Conservation (phyloP, 257 asterid species). For the Lithospermum erythrorhizon region DNA sequence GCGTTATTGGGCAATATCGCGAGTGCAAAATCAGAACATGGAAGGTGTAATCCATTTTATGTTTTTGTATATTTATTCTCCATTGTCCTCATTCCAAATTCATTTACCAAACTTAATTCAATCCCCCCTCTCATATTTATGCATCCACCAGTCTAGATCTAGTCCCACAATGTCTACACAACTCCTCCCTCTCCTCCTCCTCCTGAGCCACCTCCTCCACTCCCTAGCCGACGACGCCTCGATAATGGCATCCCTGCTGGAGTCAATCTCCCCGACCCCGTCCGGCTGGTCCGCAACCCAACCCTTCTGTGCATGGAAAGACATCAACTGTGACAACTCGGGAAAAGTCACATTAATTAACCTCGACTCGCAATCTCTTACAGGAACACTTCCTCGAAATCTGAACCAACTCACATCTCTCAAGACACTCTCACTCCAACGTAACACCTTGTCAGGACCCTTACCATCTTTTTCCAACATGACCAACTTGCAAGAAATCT, state of each 20-base stretch:
- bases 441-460: conserved; percentile 50
- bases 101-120: too few relatives aligned
- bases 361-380: conserved; percentile 37
- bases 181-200: conserved; percentile 16
- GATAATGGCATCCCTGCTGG: conserved; percentile 46
- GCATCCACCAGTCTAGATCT: not conserved
- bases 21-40: too few relatives aligned
- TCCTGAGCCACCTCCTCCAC: conserved; percentile 18
- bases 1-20: too few relatives aligned
- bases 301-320: conserved; percentile 51
- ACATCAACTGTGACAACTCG: conserved; percentile 47
- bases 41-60: too few relatives aligned
- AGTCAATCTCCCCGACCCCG: conserved; percentile 52
- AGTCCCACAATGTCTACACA: not conserved
- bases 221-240: conserved; percentile 56
- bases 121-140: too few relatives aligned
- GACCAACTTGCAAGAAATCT: conserved; percentile 36
- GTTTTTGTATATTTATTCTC: too few relatives aligned
- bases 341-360: conserved; percentile 36
- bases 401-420: conserved; percentile 53
- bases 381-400: conserved; percentile 64
- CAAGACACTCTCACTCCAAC: conserved; percentile 40
- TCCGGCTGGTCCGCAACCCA: conserved; percentile 48
- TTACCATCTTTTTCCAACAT: conserved; percentile 69
- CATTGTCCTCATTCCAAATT: too few relatives aligned